Base-by-base conservation (phyloP, 2,329 filamentous ascomycete genomes). In the Aspergillus pseudonomiae region DNA sequence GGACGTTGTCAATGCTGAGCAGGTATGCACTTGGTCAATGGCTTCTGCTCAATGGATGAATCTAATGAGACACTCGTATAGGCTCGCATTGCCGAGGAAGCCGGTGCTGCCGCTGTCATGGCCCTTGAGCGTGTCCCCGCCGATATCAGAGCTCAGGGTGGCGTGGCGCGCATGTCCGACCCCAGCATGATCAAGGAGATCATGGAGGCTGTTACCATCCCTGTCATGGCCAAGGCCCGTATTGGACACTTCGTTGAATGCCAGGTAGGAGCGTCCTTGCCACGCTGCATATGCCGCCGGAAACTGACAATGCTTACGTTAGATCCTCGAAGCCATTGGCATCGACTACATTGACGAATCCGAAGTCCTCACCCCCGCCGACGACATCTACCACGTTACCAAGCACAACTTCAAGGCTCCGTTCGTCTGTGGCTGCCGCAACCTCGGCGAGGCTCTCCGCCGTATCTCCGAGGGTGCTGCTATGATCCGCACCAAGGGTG, bases 191-290 rank as follows among this genome's bases (percentile, higher is more conserved):
- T 98, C 85, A 91, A 91, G 81, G 92, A 94, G 79, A 98, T 99
- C 78, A 96, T 97, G 88, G 88, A 86, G 3, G 89, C 93, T 46
- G 95, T 98, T 54, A 98, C 94, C 60, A 97, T 98, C 73, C 95
- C 95, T 72, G 95, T 99, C 79, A 98, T 99, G 95, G 95, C 95
- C 68, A 99, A 99, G 84, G 94, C 94, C 28, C 88, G 95, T 76
- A 99, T 98, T 77, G 95, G 95, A 43, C 95, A 99, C 83, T 94
- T 97, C 71, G 94, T 97, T 73, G 95, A 99, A 84, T 97, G 94
- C 83, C 94, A 92, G 85, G 86, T 88, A 80, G 60, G 76, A 72
- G 41, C 30, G 26, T 52, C 50, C 39, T 39, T 28, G 43, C 24
- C 50, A 24, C 32, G 21, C 32, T 24, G 34, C 16, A 16, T 24